These are phyloP conservation scores for Ceriops decandra DNA, from an alignment of 345 rosid genomes.

Conservation along the genomic window DNA sequence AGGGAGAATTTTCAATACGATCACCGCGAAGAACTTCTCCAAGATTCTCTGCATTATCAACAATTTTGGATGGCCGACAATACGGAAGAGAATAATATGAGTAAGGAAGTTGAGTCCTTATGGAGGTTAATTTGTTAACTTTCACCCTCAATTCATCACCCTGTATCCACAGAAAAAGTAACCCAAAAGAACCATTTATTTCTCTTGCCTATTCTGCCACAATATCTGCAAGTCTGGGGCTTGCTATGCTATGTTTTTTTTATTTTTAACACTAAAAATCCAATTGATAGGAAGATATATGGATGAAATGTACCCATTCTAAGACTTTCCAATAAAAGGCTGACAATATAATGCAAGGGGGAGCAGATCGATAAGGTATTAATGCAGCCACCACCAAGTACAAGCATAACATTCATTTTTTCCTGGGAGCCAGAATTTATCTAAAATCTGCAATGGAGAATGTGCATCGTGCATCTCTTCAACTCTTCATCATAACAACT, in stretches of 20 bases:
- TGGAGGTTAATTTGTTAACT: slow-evolving; percentile 89
- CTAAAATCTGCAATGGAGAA: not conserved
- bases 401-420: too few relatives aligned
- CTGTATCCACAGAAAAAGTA: slow-evolving; percentile 31
- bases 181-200: not conserved
- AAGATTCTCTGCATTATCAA: slow-evolving; percentile 94
- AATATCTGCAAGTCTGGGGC: not conserved
- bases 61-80: slow-evolving; percentile 59
- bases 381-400: too few relatives aligned
- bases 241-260: too few relatives aligned
- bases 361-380: too few relatives aligned
- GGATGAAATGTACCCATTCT: too few relatives aligned
- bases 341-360: too few relatives aligned
- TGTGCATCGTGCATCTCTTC: not conserved
- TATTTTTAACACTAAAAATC: too few relatives aligned
- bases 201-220: not conserved
- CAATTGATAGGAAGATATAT: too few relatives aligned
- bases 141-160: slow-evolving; percentile 77
- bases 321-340: too few relatives aligned
- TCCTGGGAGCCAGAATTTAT: too few relatives aligned
- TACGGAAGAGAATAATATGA: slow-evolving; percentile 73
- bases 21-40: slow-evolving; percentile 98
- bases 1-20: slow-evolving; percentile 86
- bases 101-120: slow-evolving; percentile 93
- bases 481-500: not conserved